Conservation (phyloP, 2,329 filamentous ascomycete genomes). For the Macroventuria anomochaeta region DNA sequence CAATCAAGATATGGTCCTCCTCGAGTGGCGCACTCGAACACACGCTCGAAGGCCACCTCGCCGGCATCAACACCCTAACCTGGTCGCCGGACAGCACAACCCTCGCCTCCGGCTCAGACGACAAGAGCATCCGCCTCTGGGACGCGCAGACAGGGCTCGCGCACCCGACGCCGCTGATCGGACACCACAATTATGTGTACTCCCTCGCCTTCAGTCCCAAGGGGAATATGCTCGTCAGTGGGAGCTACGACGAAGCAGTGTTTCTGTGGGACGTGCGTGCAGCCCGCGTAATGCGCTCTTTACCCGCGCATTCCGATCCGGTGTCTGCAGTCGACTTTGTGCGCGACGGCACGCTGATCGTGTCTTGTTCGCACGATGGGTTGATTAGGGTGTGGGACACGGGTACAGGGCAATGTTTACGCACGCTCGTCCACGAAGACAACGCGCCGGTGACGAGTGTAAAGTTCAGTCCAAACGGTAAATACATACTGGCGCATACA, state of each 20-base stretch:
- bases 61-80: conserved; percentile 89
- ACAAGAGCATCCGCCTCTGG: conserved; percentile 96
- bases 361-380: conserved; percentile 89
- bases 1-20: conserved; percentile 90
- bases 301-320: conserved; percentile 94
- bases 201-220: conserved; percentile 95
- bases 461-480: conserved; percentile 91
- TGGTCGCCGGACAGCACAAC: conserved; percentile 91
- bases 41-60: conserved; percentile 90
- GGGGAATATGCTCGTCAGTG: conserved; percentile 94
- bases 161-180: conserved; percentile 69
- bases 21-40: conserved; percentile 79
- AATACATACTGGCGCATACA: conserved; percentile 89
- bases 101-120: conserved; percentile 89
- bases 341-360: conserved; percentile 87
- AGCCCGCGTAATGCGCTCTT: conserved; percentile 82
- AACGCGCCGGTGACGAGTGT: conserved; percentile 89
- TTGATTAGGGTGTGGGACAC: conserved; percentile 86
- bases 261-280: conserved; percentile 96
- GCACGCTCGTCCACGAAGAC: conserved; percentile 95
- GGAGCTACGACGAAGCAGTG: conserved; percentile 95
- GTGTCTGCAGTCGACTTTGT: conserved; percentile 94
- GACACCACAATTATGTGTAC: conserved; percentile 97
- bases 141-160: conserved; percentile 68
- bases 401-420: conserved; percentile 89